Base-by-base conservation (phyloP, 768 basidiomycete genomes). In the Trametes maxima region DNA sequence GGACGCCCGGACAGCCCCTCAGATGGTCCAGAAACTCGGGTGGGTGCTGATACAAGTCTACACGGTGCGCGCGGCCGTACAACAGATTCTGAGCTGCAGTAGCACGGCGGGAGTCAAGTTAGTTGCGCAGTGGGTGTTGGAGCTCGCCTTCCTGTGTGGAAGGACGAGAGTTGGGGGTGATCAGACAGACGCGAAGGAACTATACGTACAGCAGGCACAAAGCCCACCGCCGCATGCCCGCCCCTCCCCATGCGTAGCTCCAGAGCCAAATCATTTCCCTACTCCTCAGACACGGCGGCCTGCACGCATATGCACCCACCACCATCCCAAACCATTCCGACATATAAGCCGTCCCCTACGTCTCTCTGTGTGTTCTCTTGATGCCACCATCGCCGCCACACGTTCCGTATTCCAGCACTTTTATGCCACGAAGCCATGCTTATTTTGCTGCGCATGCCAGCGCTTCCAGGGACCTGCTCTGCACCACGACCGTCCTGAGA, bases 361-460 rank as follows among this genome's bases (percentile, higher is more conserved):
- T 73, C 70, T 70, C 75, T 74, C 72, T 74, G 78, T 79, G 54
- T 69, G 75, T 73, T 57, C 72, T 65, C 64, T 63, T 70, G 36
- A 49, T 55, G 61, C 63, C 54, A 59, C 28, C 17, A 22, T 54
- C 16, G 21, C 39, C 14, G 36, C 22, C 62, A 62, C 64, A 19
- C 55, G 6, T 51, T 70, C 72, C 71, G 64, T 53, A 17, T 59
- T 56, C 65, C 75, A 67, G 57, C 59, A 42, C 63, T 39, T 50
- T 19, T 28, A 66, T 70, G 69, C 70, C 73, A 44, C 74, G 77
- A 76, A 80, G 82, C 84, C 84, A 85, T 78, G 80, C 68, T 70
- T 70, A 69, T 81, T 82, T 82, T 71, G 77, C 76, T 78, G 81
- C 79, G 81, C 74, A 65, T 73, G 72, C 74, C 77, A 74, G 74